Evolutionary conservation across 163 green algal species (phyloP), one percentile per base, ranked within the genome.

Genomic region (Chloromonas sp.): DNA sequence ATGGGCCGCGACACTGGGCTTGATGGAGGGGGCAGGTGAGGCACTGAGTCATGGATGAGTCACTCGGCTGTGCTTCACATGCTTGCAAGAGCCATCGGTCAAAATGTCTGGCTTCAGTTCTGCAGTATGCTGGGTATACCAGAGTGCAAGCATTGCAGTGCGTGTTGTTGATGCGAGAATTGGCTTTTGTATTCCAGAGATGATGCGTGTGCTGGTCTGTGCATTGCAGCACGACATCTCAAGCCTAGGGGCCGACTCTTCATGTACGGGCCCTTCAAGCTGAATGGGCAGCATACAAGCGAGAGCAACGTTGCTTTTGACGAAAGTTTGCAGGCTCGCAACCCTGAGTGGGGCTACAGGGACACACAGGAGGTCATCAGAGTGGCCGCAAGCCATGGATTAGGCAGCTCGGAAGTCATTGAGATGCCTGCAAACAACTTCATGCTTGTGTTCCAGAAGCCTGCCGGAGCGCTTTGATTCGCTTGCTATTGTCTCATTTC

Each of bases 231-330:
- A 36, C 36, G 36, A 36, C 36, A 36, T 76, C 66, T 76, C 66
- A 76, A 11, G 66, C 80, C 80, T 74, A 0, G 60, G 5, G 78
- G 78, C n/a, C 13, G 61, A 8, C 78, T 82, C 1, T 61, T 82
- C 2, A 61, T 82, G 2, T 93, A 93, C 83, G 91, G 90, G 2
- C 88, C 88, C 74, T 94, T 91, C 79, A 86, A 61, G 11, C 36
- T 89, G 0, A 78, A 89, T 62, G 86, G 85, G 74, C 76, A 78
- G 58, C 88, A 90, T 78, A 92, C 88, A 13, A 86, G 87, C 0
- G 86, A 90, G 1, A 87, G 82, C 84, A 93, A 94, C 79, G 88
- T 84, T 0, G 85, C 83, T 60, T 94, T 94, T 81, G 91, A 94
- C 78, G 76, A 76, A 1, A 85, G 58, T 2, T 83, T 94, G 81